Evolutionary conservation across 768 basidiomycete genomes (phyloP).

Genomic region (Tricholoma sp.): DNA sequence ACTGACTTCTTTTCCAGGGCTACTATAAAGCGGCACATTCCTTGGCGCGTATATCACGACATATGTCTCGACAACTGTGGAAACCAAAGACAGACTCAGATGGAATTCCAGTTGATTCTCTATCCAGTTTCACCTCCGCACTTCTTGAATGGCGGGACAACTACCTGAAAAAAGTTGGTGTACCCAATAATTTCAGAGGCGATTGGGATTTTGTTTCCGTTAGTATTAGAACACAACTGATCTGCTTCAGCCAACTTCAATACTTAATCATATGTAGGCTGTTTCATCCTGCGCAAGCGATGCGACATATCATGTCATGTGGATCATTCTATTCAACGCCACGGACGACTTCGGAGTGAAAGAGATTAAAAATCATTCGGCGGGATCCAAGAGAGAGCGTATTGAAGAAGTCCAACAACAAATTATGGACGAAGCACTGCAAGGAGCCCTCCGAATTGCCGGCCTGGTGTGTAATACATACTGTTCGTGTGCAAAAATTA

Average conservation of each 20-base stretch:
- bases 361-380: constrained; percentile 51
- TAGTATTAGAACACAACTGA: constrained; percentile 15
- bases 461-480: constrained; percentile 57
- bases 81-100: constrained; percentile 69
- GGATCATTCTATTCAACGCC: constrained; percentile 79
- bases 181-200: constrained; percentile 77
- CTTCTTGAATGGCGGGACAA: constrained; percentile 72
- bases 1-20: constrained; percentile 42
- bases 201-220: constrained; percentile 87
- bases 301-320: constrained; percentile 89
- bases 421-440: constrained; percentile 75
- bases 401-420: constrained; percentile 59
- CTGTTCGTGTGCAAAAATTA: neutral
- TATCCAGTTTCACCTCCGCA: constrained; percentile 49
- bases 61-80: constrained; percentile 80
- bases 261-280: constrained; percentile 27
- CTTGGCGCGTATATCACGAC: constrained; percentile 76
- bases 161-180: constrained; percentile 74
- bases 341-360: constrained; percentile 81
- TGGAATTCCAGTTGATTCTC: constrained; percentile 68
- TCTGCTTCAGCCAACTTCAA: constrained; percentile 1
- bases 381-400: constrained; percentile 36
- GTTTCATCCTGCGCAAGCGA: constrained; percentile 70
- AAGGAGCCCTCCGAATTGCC: constrained; percentile 82
- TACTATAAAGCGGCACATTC: constrained; percentile 83